A percentile compares a stretch with the other conserved stretches of the same genome.
Conservation (phyloP, 202 grass and related monocot species). For the Panicum virgatum region DNA sequence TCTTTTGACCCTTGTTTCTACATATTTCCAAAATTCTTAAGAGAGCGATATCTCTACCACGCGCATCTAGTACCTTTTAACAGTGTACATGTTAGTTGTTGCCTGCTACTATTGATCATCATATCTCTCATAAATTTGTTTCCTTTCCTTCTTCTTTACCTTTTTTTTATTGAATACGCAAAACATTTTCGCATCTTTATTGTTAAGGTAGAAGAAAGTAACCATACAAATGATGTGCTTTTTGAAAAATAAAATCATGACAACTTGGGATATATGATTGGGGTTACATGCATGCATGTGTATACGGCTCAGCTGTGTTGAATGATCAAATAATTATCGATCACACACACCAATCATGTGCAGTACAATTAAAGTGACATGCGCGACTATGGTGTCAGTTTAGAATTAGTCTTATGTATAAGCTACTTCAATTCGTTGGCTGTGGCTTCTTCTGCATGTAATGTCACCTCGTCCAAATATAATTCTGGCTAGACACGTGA, state of each 20-base stretch:
- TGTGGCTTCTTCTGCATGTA: not conserved
- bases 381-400: not conserved
- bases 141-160: not conserved
- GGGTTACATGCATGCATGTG: too few relatives aligned
- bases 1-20: constrained; percentile 33
- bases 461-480: not conserved
- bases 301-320: not conserved
- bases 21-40: not conserved
- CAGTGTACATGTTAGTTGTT: constrained; percentile 5
- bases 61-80: not conserved
- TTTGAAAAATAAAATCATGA: too few relatives aligned
- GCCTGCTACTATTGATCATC: not conserved
- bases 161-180: too few relatives aligned
- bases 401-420: not conserved
- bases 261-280: too few relatives aligned
- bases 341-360: not conserved
- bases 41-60: not conserved
- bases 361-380: not conserved
- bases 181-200: too few relatives aligned
- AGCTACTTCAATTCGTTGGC: not conserved
- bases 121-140: not conserved
- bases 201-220: too few relatives aligned
- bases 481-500: too few relatives aligned
- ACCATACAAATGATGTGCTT: too few relatives aligned
- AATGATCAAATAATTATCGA: not conserved